Percentiles rank a stretch among this genome's conserved stretches.
These are phyloP conservation scores for Podaxis carcinomalis DNA, from an alignment of 768 basidiomycete species.

Conservation along the genomic window DNA sequence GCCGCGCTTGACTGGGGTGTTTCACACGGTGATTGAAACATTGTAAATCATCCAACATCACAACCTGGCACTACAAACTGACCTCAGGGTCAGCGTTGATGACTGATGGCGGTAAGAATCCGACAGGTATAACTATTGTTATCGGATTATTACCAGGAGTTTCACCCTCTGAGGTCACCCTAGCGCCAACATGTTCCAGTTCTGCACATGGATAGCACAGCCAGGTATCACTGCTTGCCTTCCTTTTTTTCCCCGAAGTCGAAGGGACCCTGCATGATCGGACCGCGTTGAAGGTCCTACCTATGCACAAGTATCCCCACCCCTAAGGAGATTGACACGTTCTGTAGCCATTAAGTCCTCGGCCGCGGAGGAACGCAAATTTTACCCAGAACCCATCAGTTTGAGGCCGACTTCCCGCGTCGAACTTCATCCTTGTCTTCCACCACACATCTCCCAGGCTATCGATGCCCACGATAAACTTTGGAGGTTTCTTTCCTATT, in stretches of 20 bases:
- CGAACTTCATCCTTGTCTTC: neutral
- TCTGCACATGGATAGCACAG: neutral
- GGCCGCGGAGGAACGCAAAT: conserved; percentile 1
- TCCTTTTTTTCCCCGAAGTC: neutral
- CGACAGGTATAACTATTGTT: no score
- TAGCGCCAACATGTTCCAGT: neutral
- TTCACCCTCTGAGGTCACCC: neutral
- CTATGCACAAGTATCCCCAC: neutral
- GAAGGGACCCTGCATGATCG: neutral
- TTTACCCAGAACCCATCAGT: neutral
- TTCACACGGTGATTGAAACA: neutral
- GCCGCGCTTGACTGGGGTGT: neutral
- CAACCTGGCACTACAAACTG: no score
- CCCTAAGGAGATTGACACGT: neutral
- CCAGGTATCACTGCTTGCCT: neutral
- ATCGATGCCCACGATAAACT: neutral
- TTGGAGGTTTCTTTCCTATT: neutral
- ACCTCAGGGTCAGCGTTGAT: no score
- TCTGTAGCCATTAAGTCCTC: neutral
- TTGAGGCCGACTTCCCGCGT: neutral
- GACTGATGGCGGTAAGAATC: no score
- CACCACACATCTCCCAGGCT: neutral
- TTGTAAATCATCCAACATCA: no score
- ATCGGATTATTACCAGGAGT: no score
- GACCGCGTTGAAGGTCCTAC: neutral